Base-by-base conservation (phyloP, 768 basidiomycete species). In the Suillus americanus region DNA sequence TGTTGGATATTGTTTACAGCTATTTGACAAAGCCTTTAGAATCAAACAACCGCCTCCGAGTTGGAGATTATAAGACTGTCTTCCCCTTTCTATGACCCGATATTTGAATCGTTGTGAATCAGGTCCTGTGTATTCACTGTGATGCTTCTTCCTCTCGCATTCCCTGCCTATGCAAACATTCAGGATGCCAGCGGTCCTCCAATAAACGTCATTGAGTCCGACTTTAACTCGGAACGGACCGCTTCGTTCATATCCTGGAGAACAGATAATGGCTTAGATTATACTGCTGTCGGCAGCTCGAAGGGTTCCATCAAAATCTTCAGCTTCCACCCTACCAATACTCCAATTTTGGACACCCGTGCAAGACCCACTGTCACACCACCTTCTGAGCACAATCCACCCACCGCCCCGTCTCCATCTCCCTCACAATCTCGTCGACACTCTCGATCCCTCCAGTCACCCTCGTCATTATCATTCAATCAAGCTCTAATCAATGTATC, bases 401-500 rank as follows among this genome's bases (percentile, higher is more conserved):
- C 41, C 30, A 61, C 63, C 14, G 16, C 65, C 10, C 64, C 66
- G 3, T 67, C 75, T 25, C 68, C 73, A 13, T 70, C 67, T 1
- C 69, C 57, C 6, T 51, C 70, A 2, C 67, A 67, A 37, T 70
- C 74, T 23, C 76, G 70, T 55, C 69, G 74, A 54, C 70, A 69
- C 20, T 77, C 75, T n/a, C 64, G 64, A 13, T 66, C 73, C 20
- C 60, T 71, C 4, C 69, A 67, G 3, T 82, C 82, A 3, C 79
- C 80, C 8, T 78, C 82, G 1, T 77, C 78, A 4, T 51, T 74
- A n/a, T 65, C 74, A 60, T 62, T 79, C 63, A 71, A 76, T 48
- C 75, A 73, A 50, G 66, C 82, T 10, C 84, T 85, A 5, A 88
- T 89, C 71, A 79, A 79, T 43, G 75, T 88, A 13, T 76, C 83